A percentile compares a stretch with the other conserved stretches of the same genome.
phyloP scores from a whole-genome alignment of 1,139 yeast genomes.

The Saccharomycopsis hybrid region DNA sequence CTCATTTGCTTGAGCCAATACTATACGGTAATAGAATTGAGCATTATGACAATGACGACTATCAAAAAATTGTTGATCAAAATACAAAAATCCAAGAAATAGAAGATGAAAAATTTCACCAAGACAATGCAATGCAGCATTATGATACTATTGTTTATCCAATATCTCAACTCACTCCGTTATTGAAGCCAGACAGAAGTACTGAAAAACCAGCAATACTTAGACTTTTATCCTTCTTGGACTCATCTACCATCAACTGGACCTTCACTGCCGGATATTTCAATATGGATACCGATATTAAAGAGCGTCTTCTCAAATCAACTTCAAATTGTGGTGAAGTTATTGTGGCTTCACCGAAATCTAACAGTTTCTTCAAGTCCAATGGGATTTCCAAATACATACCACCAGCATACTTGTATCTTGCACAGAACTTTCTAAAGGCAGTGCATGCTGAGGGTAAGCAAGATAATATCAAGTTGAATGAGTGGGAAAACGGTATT shows the following conservation, averaged over 20 bases:
- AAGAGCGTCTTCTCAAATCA: slow-evolving; percentile 51
- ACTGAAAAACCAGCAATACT: slow-evolving; percentile 75
- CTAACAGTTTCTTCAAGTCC: slow-evolving; percentile 88
- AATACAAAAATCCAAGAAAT: slow-evolving; percentile 4
- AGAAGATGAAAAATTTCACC: slow-evolving; percentile 7
- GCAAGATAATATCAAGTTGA: slow-evolving; percentile 44
- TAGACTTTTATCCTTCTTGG: slow-evolving; percentile 52
- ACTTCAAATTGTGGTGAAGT: slow-evolving; percentile 56
- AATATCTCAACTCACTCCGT: slow-evolving; percentile 83
- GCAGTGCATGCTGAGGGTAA: slow-evolving; percentile 43
- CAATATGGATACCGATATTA: slow-evolving; percentile 77
- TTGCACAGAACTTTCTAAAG: slow-evolving; percentile 64
- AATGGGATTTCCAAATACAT: slow-evolving; percentile 74
- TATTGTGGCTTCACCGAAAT: slow-evolving; percentile 86
- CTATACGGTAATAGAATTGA: slow-evolving; percentile 15
- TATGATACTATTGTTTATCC: slow-evolving; percentile 77
- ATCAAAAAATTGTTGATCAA: slow-evolving; percentile 12
- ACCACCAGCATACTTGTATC: slow-evolving; percentile 81
- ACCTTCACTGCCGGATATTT: slow-evolving; percentile 95
- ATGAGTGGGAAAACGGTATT: slow-evolving; percentile 83
- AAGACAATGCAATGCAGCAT: slow-evolving; percentile 22
- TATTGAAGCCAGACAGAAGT: slow-evolving; percentile 57
- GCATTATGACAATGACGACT: slow-evolving; percentile 20
- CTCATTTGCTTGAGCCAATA: slow-evolving; percentile 36
- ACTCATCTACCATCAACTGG: slow-evolving; percentile 58